Base-by-base conservation (phyloP, 2,329 filamentous ascomycete genomes). In the Zasmidium angulare region DNA sequence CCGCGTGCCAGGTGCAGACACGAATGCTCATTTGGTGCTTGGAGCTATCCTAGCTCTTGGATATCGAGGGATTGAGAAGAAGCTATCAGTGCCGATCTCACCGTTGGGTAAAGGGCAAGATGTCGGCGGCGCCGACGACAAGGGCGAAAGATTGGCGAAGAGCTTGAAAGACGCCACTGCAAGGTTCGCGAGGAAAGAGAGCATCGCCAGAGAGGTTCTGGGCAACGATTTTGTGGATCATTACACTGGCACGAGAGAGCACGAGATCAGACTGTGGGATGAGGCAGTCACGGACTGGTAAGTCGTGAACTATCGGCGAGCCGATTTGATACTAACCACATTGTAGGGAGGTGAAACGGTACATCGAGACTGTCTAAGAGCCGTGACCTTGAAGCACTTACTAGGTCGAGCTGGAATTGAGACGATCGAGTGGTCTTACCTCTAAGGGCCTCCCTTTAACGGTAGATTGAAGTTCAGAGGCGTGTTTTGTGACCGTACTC, bases 211-310 rank as follows among this genome's bases (percentile, higher is more conserved):
- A 58, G 90, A 98, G 73, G 90, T 96, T 0, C 90, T 99, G 75
- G 95, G 95, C 0, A 89, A 98, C 74, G 90, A 89, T 9, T 99
- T 99, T 77, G 95, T 99, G 2, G 93, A 98, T 17, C 95, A 98
- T 75, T 99, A 88, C 78, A 91, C 88, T 12, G 95, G 95, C 17
- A 96, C 93, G 19, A 84, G 95, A 64, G 89, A 96, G 74, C 93
- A 99, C 76, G 95, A 99, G 77, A 84, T 95, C 59, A 81, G 90
- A 62, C 77, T 96, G 20, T 99, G 90, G 89, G 93, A 98, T 69
- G 93, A 98, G 75, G 93, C 93, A 1, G 93, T 98, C 4, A 98
- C 95, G 20, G 95, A 98, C 75, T 98, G 93, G 92, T 93, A 82
- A 75, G 89, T 86, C 56, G 49, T 20, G 20, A 26, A 22, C 24